A percentile compares a stretch with the other conserved stretches of the same genome.
phyloP scores from a whole-genome alignment of 129 eudicot species.

The Calendula officinalis region DNA sequence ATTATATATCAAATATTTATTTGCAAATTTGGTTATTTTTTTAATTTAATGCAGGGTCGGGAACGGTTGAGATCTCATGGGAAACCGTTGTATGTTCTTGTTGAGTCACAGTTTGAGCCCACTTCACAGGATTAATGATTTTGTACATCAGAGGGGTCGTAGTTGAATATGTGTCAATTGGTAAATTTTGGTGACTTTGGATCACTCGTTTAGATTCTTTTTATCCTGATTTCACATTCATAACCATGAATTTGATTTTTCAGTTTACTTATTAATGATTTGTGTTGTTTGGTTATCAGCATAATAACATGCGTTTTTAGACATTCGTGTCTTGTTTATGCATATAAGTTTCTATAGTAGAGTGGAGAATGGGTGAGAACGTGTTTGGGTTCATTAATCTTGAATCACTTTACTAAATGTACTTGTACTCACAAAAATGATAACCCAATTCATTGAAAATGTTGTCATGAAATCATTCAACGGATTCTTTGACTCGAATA shows the following conservation, averaged over 20 bases:
- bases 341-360: too few species aligned
- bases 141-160: slow-evolving; percentile 51
- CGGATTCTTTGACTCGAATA: too few species aligned
- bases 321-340: too few species aligned
- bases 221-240: background rate
- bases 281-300: slow-evolving; percentile 8
- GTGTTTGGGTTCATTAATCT: too few species aligned
- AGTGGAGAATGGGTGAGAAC: too few species aligned
- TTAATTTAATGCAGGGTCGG: slow-evolving; percentile 43
- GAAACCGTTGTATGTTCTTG: slow-evolving; percentile 66
- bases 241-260: slow-evolving; percentile 3
- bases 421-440: too few species aligned
- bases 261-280: background rate
- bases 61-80: slow-evolving; percentile 54
- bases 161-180: slow-evolving; percentile 16
- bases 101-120: slow-evolving; percentile 52
- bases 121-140: slow-evolving; percentile 10
- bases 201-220: slow-evolving; percentile 19
- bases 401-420: too few species aligned
- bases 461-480: too few species aligned
- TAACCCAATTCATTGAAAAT: too few species aligned
- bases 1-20: too few species aligned
- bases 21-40: background rate
- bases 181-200: slow-evolving; percentile 28
- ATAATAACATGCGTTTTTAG: background rate